Evolutionary conservation across 2,329 filamentous ascomycete genomes (phyloP), one percentile per base, ranked within the genome.

Genomic region (Cordyceps tenuipes): DNA sequence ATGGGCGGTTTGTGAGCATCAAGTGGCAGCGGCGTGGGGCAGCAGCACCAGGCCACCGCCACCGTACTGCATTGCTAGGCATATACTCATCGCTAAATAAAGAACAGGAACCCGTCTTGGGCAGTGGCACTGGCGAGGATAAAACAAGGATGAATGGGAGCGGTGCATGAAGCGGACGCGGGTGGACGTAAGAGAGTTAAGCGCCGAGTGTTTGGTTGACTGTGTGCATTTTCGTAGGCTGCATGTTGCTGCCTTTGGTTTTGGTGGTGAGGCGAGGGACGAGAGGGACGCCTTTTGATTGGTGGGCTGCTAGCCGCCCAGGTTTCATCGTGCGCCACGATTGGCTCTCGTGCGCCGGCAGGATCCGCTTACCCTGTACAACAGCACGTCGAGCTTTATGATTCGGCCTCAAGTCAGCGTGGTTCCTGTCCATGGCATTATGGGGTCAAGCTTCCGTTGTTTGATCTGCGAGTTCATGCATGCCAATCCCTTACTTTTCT

Each of bases 231-330:
- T 23, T 23, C 2, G 23, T 4, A 23, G 23, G 4, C 23, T 23
- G 23, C 3, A 23, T 23, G n/a, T n/a, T n/a, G n/a, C 43, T 36
- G 12, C 21, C 21, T 13, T 13, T 48, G 44, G 44, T 48, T 29
- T 51, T 51, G 56, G 31, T 19, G 41, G n/a, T n/a, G n/a, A n/a
- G n/a, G n/a, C 21, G 43, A 7, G 29, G 29, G 29, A 29, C 26
- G 26, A 3, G 26, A 29, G 26, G 43, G 43, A 44, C 13, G 41
- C 5, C 41, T 5, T 59, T 47, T 54, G 10, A 59, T 59, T 53
- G 49, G 57, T 54, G 19, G 29, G 19, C 9, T 41, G 19, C 49
- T 59, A 59, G 57, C 57, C 57, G 57, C 57, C 57, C 57, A 13
- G 31, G 8, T 12, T 39, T 39, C 19, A 41, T 19, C 31, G 29